Base-by-base conservation (phyloP, 1,139 yeast genomes). In the Candida albicans region DNA sequence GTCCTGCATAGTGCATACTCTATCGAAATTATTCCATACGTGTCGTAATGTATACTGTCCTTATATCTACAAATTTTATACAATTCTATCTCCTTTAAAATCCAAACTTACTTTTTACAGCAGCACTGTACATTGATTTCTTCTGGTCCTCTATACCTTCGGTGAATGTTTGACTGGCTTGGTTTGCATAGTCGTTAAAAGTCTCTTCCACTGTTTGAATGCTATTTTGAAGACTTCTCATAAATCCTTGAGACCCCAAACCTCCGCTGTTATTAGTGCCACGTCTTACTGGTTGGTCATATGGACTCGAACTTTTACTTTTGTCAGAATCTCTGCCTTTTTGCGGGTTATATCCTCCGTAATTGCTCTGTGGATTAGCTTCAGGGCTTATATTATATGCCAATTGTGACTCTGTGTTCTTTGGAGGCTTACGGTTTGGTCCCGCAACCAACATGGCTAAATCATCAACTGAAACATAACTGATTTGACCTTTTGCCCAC, bases 401-500 rank as follows among this genome's bases (percentile, higher is more conserved):
- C 49, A 83, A 61, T 29, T 62, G 67, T 47, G 81, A 75, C 53
- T 85, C 93, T 26, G 70, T 69, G 44, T 73, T 72, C 49, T 78
- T 81, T 0, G 82, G 66, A 0, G 72, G 66, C 24, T 77, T 74
- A 54, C 88, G 70, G 45, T 73, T 77, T 1, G 80, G 81, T 0
- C 90, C 89, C 8, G 82, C 81, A 32, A 86, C 68, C 38, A 84
- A 56, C n/a, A 54, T 45, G 37, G 80, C 75, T 49, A 86, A 65
- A 49, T 88, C 96, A 1, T 76, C 74, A 29, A 77, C 64, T 2
- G 81, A 70, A 12, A 85, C 75, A 48, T 75, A 74, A 34, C 78
- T 80, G 1, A 84, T 75, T 42, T 61, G 70, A 5, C 96, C 96
- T 53, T 84, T 82, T 9, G 95, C 89, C 95, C 97, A 87, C 64